Conservation (phyloP, 2,329 filamentous ascomycete genomes). For the Pseudogymnoascus sp. region DNA sequence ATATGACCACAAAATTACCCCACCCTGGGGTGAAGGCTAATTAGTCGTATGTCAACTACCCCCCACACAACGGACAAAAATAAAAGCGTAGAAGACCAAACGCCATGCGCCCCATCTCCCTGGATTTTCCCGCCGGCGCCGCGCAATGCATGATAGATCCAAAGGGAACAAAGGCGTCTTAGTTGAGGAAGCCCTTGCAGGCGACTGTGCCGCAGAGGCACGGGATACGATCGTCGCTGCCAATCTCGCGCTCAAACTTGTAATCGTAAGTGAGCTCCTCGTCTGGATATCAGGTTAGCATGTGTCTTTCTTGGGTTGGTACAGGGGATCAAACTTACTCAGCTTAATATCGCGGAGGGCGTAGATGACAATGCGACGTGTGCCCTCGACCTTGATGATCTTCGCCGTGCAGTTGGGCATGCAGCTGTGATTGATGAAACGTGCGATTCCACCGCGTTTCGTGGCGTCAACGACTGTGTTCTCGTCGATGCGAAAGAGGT, state of each 20-base stretch:
- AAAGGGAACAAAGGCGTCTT: constrained; percentile 27
- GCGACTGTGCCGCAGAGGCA: constrained; percentile 93
- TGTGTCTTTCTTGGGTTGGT: background rate
- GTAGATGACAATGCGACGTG: constrained; percentile 98
- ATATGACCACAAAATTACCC: background rate
- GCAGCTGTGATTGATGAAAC: constrained; percentile 98
- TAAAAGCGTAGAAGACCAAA: background rate
- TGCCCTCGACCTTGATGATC: constrained; percentile 98
- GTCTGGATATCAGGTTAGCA: constrained; percentile 48
- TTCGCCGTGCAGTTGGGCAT: constrained; percentile 98
- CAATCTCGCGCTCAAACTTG: constrained; percentile 97
- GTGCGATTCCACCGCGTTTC: constrained; percentile 94
- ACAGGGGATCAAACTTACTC: constrained; percentile 56
- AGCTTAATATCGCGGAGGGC: constrained; percentile 88
- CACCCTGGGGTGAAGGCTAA: background rate
- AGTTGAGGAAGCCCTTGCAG: constrained; percentile 99
- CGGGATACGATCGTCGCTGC: constrained; percentile 88
- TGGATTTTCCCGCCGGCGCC: constrained; percentile 3
- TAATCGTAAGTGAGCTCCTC: constrained; percentile 99
- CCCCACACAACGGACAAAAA: background rate
- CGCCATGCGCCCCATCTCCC: constrained; percentile 5
- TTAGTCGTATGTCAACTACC: constrained; percentile 1
- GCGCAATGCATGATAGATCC: constrained; percentile 5
- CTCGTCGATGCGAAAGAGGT: constrained; percentile 96
- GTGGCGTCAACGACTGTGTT: constrained; percentile 97